phyloP scores from a whole-genome alignment of 805 yeast species.

The Candida schatavii region DNA sequence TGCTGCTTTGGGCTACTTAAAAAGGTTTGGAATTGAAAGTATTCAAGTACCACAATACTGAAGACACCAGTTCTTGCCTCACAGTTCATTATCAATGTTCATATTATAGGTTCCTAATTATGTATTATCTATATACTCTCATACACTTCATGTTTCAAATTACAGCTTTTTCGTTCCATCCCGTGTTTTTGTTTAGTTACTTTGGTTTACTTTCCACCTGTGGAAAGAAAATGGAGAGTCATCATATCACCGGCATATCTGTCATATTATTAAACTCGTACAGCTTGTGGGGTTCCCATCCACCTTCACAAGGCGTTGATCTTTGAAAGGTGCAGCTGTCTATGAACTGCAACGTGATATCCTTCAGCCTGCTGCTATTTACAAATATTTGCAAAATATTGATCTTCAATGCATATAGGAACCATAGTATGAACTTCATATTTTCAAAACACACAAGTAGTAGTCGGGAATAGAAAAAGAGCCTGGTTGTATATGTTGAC shows the following conservation, averaged over 20 bases:
- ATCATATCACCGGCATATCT: constrained; percentile 23
- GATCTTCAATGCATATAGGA: constrained; percentile 34
- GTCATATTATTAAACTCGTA: constrained; percentile 26
- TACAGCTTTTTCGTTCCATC: no score
- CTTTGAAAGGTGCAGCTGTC: constrained; percentile 28
- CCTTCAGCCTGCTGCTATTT: constrained; percentile 29
- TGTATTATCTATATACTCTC: neutral
- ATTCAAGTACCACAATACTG: constrained; percentile 6
- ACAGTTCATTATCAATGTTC: constrained; percentile 3
- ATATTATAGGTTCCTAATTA: constrained; percentile 1
- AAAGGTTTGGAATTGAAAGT: constrained; percentile 15
- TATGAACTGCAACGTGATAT: constrained; percentile 28
- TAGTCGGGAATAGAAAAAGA: no score
- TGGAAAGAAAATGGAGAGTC: no score
- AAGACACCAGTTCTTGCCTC: no score
- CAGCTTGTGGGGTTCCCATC: constrained; percentile 21
- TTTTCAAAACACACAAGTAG: no score
- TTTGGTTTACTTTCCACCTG: no score
- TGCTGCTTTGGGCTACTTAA: constrained; percentile 26
- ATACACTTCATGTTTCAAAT: no score
- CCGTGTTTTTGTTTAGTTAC: neutral
- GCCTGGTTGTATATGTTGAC: no score
- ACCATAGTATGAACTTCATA: constrained; percentile 33
- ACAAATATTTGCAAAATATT: constrained; percentile 36
- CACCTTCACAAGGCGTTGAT: constrained; percentile 15